phyloP scores from a whole-genome alignment of 306 rosid species.

The Argentina anserina region DNA sequence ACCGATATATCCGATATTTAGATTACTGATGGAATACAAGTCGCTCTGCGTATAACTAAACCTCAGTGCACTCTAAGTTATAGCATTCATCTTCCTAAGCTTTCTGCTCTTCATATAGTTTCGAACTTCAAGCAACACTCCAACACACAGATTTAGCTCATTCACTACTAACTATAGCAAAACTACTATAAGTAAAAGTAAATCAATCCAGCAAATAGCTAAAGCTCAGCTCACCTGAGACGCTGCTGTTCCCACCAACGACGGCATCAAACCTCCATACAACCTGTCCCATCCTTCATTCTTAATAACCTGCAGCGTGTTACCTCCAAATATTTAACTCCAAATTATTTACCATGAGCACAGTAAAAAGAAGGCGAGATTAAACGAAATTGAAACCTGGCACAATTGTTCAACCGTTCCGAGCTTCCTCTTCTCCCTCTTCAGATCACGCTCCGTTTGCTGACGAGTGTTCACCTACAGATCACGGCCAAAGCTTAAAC shows the following conservation, averaged over 20 bases:
- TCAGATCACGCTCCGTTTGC: constrained; percentile 84
- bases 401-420: constrained; percentile 64
- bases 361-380: neutral
- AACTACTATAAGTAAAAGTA: neutral
- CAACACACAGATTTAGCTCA: neutral
- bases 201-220: constrained; percentile 16
- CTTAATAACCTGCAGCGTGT: constrained; percentile 60
- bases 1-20: too few species aligned
- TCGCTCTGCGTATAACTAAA: neutral
- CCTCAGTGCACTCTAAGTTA: neutral
- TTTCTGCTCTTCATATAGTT: neutral
- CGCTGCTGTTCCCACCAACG: constrained; percentile 79
- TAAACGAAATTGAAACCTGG: constrained; percentile 46
- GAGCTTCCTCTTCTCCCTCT: constrained; percentile 46
- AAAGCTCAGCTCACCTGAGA: constrained; percentile 73
- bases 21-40: too few species aligned
- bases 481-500: constrained; percentile 21
- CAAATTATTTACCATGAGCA: neutral
- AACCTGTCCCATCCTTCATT: constrained; percentile 90
- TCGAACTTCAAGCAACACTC: neutral
- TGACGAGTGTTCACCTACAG: constrained; percentile 90
- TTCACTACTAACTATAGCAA: neutral
- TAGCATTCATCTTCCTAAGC: neutral
- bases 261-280: constrained; percentile 85
- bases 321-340: neutral